Percentiles rank a stretch among this genome's conserved stretches.
Conservation (phyloP, 176 grass and related monocot species). For the Cenchrus purpureus region DNA sequence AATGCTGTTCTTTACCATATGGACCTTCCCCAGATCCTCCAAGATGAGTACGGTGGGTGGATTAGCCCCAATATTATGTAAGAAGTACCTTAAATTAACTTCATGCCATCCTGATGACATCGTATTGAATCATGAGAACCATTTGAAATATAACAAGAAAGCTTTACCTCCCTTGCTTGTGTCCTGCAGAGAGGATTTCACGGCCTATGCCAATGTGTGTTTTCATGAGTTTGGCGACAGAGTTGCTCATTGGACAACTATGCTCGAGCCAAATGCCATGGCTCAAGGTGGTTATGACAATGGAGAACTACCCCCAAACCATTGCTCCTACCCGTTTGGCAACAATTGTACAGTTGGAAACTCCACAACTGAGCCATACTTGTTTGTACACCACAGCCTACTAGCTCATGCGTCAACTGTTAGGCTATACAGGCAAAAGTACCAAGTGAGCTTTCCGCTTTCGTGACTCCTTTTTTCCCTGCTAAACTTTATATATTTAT, state of each 20-base stretch:
- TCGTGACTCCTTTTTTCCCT: background rate
- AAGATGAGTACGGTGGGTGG: slow-evolving; percentile 80
- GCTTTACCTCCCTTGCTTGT: background rate
- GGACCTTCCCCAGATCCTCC: slow-evolving; percentile 61
- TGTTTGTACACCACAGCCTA: slow-evolving; percentile 53
- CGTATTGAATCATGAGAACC: background rate
- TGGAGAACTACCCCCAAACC: slow-evolving; percentile 37
- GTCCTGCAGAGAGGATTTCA: slow-evolving; percentile 65
- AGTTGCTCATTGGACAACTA: slow-evolving; percentile 61
- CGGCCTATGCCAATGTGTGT: slow-evolving; percentile 64
- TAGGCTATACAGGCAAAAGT: slow-evolving; percentile 57
- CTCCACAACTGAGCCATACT: slow-evolving; percentile 64
- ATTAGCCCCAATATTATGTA: slow-evolving; percentile 61
- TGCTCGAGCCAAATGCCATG: slow-evolving; percentile 50
- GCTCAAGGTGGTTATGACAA: slow-evolving; percentile 12
- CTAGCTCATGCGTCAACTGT: slow-evolving; percentile 60
- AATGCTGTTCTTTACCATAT: slow-evolving; percentile 52
- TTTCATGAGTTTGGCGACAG: slow-evolving; percentile 69
- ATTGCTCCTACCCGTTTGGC: slow-evolving; percentile 68
- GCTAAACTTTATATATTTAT: too few species aligned
- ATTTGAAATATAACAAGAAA: background rate
- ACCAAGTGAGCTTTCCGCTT: slow-evolving; percentile 51
- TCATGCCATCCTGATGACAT: background rate
- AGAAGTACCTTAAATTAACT: background rate
- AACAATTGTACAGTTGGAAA: slow-evolving; percentile 58